Evolutionary conservation across 2,329 filamentous ascomycete species (phyloP).

Genomic region (Pyrenophora teres): DNA sequence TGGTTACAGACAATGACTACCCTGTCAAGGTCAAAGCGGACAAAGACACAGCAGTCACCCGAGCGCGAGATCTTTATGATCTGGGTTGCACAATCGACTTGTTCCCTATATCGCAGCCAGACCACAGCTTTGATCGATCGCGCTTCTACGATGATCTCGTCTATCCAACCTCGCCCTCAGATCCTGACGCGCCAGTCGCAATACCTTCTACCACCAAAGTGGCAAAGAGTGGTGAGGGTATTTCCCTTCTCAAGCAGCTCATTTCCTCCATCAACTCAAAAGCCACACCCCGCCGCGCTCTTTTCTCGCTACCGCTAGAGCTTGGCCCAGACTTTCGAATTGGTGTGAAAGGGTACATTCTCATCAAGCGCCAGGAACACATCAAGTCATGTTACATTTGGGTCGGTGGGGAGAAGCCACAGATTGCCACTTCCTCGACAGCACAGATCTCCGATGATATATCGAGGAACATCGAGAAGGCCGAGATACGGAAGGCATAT

Average conservation of each 20-base stretch:
- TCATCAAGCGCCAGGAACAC: slow-evolving; percentile 82
- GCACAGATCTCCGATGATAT: slow-evolving; percentile 78
- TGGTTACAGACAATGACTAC: slow-evolving; percentile 92
- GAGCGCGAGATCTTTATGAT: slow-evolving; percentile 94
- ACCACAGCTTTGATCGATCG: slow-evolving; percentile 74
- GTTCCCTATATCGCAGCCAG: slow-evolving; percentile 79
- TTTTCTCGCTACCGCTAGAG: slow-evolving; percentile 88
- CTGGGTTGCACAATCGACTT: slow-evolving; percentile 89
- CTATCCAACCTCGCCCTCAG: slow-evolving; percentile 70
- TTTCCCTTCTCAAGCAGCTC: slow-evolving; percentile 77
- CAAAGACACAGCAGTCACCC: slow-evolving; percentile 76
- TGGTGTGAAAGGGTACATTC: slow-evolving; percentile 89
- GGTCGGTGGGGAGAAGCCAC: slow-evolving; percentile 80
- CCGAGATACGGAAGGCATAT: slow-evolving; percentile 87
- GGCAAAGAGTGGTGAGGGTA: slow-evolving; percentile 72
- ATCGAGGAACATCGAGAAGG: slow-evolving; percentile 74
- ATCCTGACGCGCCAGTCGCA: slow-evolving; percentile 68
- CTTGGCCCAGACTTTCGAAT: slow-evolving; percentile 83
- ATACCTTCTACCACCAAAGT: slow-evolving; percentile 61
- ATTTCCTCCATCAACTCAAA: slow-evolving; percentile 90
- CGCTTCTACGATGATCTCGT: slow-evolving; percentile 98
- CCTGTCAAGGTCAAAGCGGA: slow-evolving; percentile 73
- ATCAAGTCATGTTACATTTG: slow-evolving; percentile 86
- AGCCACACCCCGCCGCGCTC: slow-evolving; percentile 79
- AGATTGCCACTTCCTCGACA: slow-evolving; percentile 77